Conservation (phyloP, 495 filamentous ascomycete species). For the Podospora tetraspora region DNA sequence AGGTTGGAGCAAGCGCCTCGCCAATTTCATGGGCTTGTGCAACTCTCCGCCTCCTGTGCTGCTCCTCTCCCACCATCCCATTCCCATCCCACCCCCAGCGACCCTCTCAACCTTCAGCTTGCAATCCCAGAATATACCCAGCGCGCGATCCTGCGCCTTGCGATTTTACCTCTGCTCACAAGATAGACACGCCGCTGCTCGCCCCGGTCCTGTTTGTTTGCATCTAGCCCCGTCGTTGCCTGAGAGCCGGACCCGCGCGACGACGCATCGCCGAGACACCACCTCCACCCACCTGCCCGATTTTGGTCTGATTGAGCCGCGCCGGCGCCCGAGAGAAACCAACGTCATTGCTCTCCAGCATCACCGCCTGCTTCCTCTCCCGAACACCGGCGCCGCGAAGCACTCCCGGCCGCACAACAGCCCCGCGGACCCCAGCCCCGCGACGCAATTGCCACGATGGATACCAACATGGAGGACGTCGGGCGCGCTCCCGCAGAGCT, state of each 20-base stretch:
- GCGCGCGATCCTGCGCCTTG: constrained; percentile 1
- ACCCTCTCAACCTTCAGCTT: not conserved
- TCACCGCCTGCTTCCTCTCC: constrained; percentile 12
- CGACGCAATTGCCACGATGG: constrained; percentile 54
- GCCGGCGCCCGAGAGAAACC: constrained; percentile 17
- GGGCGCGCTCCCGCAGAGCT: constrained; percentile 80
- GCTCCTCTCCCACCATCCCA: constrained; percentile 1
- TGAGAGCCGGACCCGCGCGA: constrained; percentile 7
- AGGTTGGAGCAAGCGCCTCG: constrained; percentile 9
- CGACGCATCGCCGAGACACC: constrained; percentile 4
- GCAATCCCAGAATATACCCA: constrained; percentile 7
- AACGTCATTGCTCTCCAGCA: constrained; percentile 21
- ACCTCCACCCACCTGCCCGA: constrained; percentile 13
- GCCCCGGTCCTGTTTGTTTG: not conserved
- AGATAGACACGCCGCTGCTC: not conserved
- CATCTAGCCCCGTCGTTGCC: not conserved
- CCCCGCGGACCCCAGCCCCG: not conserved
- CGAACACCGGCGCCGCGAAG: constrained; percentile 4
- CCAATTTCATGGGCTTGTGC: constrained; percentile 7
- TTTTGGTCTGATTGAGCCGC: constrained; percentile 20
- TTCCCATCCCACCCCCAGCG: not conserved
- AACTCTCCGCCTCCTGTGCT: not conserved
- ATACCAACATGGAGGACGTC: constrained; percentile 98
- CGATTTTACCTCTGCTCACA: not conserved
- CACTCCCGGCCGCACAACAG: not conserved